Evolutionary conservation across 306 rosid genomes (phyloP), one percentile per base, ranked within the genome.

Genomic region (Acacia acuminata): DNA sequence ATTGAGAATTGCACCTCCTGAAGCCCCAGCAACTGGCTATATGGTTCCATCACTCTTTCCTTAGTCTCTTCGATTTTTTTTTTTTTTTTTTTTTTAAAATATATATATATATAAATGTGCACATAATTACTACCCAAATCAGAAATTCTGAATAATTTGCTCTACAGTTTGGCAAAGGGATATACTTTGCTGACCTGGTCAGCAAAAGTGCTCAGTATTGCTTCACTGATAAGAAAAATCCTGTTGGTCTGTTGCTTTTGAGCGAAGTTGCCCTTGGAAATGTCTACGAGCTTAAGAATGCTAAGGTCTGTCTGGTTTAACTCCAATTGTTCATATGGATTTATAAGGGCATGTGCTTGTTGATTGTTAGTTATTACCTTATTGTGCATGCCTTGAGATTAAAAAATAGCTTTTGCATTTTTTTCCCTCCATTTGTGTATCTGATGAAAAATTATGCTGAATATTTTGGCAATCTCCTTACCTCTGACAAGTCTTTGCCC

Each of bases 131-230:
- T 53, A 42, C 71, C 85, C 13, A 79, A 61, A 48, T 82, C 36
- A 76, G 66, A 72, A 83, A 66, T 42, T 78, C 50, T 78, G 61
- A 72, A 81, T 79, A 80, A 82, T 85, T 82, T 77, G 74, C 81
- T 17, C 68, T 89, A 64, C 96, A 96, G 99, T 96, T 96, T 81
- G 99, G 99, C 71, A 96, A 96, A 86, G 99, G 99, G 63, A 30
- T 96, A 79, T 93, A 96, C 90, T 96, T 96, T 78, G 99, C 98
- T 79, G 97, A 96, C 82, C 81, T 96, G 82, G 94, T 94, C 81
- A 96, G 98, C 81, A 96, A 96, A 90, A 96, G 99, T 85, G 98
- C 98, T 80, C 99, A 96, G 86, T 96, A 96, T 87, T 96, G 99
- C 96, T 94, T 13, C 86, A 92, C 99, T n/a, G 97, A 96, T 56